Percentiles rank a stretch among this genome's conserved stretches.
Conservation (phyloP, 352 stramenopile genomes). For the Thalassiosira hispida region DNA sequence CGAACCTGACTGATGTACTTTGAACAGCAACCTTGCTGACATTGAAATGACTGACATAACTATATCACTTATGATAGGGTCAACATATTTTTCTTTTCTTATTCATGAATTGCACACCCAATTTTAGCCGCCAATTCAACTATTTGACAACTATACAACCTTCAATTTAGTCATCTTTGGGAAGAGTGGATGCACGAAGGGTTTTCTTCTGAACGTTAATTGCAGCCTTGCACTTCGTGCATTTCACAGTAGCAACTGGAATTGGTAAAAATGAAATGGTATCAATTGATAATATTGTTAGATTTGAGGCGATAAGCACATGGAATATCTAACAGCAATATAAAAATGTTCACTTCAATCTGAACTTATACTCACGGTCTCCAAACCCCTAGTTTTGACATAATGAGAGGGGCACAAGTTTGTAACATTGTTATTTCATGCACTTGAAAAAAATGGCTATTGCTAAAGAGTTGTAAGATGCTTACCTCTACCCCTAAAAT, state of each 20-base stretch:
- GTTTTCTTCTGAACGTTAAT: slow-evolving; percentile 80
- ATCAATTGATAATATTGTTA: neutral
- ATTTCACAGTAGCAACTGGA: slow-evolving; percentile 68
- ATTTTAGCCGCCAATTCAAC: neutral
- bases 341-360: no score
- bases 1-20: no score
- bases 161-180: slow-evolving; percentile 59
- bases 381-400: slow-evolving; percentile 2
- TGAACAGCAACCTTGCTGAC: no score
- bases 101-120: slow-evolving; percentile 6
- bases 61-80: slow-evolving; percentile 1
- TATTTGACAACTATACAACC: no score
- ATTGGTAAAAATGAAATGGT: neutral
- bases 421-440: neutral
- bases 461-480: no score
- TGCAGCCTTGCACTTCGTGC: slow-evolving; percentile 81
- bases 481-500: slow-evolving; percentile 87
- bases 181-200: slow-evolving; percentile 75
- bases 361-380: slow-evolving; percentile 10
- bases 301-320: neutral
- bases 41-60: neutral
- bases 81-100: slow-evolving; percentile 2
- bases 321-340: no score
- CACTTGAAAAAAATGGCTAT: no score
- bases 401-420: neutral